A percentile compares a stretch with the other conserved stretches of the same genome.
phyloP scores from a whole-genome alignment of 2,329 filamentous ascomycete genomes.

The Aspergillus proliferans region DNA sequence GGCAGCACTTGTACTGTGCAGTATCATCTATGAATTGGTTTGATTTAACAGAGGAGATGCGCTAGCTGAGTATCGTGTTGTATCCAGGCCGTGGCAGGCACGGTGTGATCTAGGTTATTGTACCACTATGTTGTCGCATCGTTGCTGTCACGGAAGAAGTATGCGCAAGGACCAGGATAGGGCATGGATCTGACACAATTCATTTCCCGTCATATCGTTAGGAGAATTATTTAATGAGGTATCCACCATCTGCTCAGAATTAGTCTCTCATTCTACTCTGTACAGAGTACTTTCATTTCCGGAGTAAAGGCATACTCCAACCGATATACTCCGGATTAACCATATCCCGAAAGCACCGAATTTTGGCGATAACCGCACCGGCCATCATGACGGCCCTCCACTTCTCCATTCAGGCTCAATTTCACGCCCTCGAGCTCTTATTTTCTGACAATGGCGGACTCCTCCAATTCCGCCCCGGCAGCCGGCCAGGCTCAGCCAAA shows the following conservation, averaged over 20 bases:
- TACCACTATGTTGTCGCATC: background rate
- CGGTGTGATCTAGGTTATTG: background rate
- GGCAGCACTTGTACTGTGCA: background rate
- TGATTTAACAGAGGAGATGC: background rate
- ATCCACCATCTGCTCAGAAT: too few relatives aligned
- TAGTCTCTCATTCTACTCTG: background rate
- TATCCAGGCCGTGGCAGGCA: background rate
- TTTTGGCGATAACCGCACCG: background rate
- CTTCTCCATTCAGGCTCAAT: background rate
- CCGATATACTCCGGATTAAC: background rate
- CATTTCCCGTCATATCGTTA: background rate
- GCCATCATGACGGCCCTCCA: background rate
- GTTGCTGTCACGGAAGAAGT: too few relatives aligned
- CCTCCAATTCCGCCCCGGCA: constrained; percentile 28
- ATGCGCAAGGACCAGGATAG: too few relatives aligned
- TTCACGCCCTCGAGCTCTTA: background rate
- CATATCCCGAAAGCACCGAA: background rate
- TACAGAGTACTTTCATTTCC: too few relatives aligned
- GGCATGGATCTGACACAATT: background rate
- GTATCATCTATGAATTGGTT: background rate
- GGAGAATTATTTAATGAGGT: too few relatives aligned
- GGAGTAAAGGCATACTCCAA: background rate
- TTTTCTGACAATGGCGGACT: constrained; percentile 28
- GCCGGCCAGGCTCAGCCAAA: constrained; percentile 37
- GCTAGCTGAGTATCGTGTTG: background rate